These are phyloP conservation scores for Vickermania ingenoplastis DNA, from an alignment of 208 protist genomes.

Conservation along the genomic window DNA sequence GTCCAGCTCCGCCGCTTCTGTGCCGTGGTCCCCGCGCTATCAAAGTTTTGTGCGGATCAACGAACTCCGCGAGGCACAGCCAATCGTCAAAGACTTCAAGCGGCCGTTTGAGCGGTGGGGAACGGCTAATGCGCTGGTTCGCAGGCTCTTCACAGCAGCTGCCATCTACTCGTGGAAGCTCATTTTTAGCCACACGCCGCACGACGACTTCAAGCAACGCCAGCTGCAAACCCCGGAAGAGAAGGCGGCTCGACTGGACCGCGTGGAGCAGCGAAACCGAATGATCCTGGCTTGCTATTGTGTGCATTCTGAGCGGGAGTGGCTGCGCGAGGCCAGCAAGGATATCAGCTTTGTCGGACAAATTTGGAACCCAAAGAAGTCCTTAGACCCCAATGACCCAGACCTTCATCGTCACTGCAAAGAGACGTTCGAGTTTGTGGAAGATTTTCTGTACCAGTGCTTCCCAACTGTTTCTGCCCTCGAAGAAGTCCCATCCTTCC, in stretches of 20 bases:
- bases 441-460: constrained; percentile 86
- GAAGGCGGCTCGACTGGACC: constrained; percentile 46
- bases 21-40: constrained; percentile 28
- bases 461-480: constrained; percentile 66
- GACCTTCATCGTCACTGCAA: constrained; percentile 60
- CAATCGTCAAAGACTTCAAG: constrained; percentile 37
- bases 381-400: constrained; percentile 63
- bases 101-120: constrained; percentile 80
- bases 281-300: constrained; percentile 87
- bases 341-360: constrained; percentile 74
- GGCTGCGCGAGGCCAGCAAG: constrained; percentile 76
- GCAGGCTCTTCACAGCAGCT: constrained; percentile 59
- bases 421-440: constrained; percentile 82
- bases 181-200: constrained; percentile 85
- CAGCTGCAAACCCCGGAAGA: constrained; percentile 60
- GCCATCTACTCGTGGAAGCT: constrained; percentile 87
- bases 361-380: constrained; percentile 65
- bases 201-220: constrained; percentile 84
- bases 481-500: constrained; percentile 60
- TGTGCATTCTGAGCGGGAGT: constrained; percentile 67
- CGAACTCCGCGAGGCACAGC: constrained; percentile 36
- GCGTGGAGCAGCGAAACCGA: constrained; percentile 76
- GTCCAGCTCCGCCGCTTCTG: neutral
- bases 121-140: constrained; percentile 37
- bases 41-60: constrained; percentile 53